Evolutionary conservation across 495 filamentous ascomycete species (phyloP).

Genomic region (Acidomyces sp.): DNA sequence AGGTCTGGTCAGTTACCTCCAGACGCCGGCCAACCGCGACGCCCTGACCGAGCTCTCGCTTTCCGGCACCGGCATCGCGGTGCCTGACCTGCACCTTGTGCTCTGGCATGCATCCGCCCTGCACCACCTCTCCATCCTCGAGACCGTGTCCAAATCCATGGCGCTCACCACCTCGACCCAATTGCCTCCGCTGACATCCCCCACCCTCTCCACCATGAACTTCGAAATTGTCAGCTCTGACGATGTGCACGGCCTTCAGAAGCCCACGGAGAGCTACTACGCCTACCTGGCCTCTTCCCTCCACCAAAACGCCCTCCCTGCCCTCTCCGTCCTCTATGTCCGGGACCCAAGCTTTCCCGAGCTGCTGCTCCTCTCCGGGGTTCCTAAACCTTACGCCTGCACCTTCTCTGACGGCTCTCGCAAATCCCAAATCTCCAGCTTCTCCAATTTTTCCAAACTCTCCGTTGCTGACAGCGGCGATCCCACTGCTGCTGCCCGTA

Average conservation of each 20-base stretch:
- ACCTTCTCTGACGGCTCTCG: conserved; percentile 1
- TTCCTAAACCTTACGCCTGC: conserved; percentile 21
- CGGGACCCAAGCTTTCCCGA: conserved; percentile 72
- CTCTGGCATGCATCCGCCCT: conserved; percentile 50
- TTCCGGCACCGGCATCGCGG: conserved; percentile 50
- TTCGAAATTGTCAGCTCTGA: conserved; percentile 65
- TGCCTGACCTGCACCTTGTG: conserved; percentile 49
- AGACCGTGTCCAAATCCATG: conserved; percentile 54
- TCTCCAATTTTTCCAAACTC: conserved; percentile 6
- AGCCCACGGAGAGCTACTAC: conserved; percentile 61
- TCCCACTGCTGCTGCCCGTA: conserved; percentile 12
- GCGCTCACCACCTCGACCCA: conserved; percentile 30
- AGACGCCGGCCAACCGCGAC: conserved; percentile 30
- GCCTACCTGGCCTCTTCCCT: conserved; percentile 72
- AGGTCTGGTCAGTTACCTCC: conserved; percentile 53
- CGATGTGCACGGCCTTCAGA: conserved; percentile 41
- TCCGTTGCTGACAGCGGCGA: background rate
- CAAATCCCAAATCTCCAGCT: conserved; percentile 5
- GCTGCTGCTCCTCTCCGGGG: conserved; percentile 45
- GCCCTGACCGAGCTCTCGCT: conserved; percentile 50
- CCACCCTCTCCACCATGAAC: conserved; percentile 53
- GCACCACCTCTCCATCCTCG: conserved; percentile 48
- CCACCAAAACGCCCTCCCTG: conserved; percentile 57
- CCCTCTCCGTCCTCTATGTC: conserved; percentile 66
- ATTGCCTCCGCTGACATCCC: conserved; percentile 52